Conservation (phyloP, 2,329 filamentous ascomycete species). For the Aspergillus proliferans region DNA sequence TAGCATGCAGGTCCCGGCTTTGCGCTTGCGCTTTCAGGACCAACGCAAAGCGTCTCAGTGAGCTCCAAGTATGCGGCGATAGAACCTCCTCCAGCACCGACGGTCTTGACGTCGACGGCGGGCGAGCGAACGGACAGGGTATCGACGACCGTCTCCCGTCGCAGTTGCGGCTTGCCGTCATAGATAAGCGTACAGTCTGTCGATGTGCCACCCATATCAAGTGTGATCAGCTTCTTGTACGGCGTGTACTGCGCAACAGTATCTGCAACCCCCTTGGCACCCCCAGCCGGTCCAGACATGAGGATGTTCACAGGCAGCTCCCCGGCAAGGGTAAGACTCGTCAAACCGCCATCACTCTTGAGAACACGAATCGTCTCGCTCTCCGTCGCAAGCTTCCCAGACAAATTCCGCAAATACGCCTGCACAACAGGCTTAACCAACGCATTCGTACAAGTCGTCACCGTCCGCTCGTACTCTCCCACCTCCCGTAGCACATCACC, state of each 20-base stretch:
- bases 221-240: slow-evolving; percentile 45
- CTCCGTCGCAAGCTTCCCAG: slow-evolving; percentile 34
- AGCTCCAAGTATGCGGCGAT: slow-evolving; percentile 45
- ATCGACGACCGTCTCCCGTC: slow-evolving; percentile 43
- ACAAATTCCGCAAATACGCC: slow-evolving; percentile 39
- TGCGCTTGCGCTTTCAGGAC: slow-evolving; percentile 47
- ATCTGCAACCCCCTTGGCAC: slow-evolving; percentile 45
- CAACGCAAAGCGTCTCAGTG: slow-evolving; percentile 45
- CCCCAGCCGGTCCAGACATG: slow-evolving; percentile 47
- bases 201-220: slow-evolving; percentile 49
- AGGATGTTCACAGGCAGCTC: slow-evolving; percentile 45
- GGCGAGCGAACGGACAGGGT: slow-evolving; percentile 42
- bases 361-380: slow-evolving; percentile 44
- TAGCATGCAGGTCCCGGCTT: slow-evolving; percentile 47
- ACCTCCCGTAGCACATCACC: slow-evolving; percentile 43
- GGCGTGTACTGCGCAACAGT: slow-evolving; percentile 41
- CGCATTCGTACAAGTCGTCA: slow-evolving; percentile 44
- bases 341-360: slow-evolving; percentile 46
- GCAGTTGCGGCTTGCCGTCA: slow-evolving; percentile 38
- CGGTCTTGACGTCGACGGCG: slow-evolving; percentile 45
- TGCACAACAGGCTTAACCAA: slow-evolving; percentile 46
- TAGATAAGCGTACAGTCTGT: slow-evolving; percentile 45
- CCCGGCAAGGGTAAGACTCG: slow-evolving; percentile 40
- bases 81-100: slow-evolving; percentile 47
- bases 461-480: slow-evolving; percentile 46